A percentile compares a stretch with the other conserved stretches of the same genome.
phyloP scores from a whole-genome alignment of 768 basidiomycete species.

The Podaxis mareebaensis region DNA sequence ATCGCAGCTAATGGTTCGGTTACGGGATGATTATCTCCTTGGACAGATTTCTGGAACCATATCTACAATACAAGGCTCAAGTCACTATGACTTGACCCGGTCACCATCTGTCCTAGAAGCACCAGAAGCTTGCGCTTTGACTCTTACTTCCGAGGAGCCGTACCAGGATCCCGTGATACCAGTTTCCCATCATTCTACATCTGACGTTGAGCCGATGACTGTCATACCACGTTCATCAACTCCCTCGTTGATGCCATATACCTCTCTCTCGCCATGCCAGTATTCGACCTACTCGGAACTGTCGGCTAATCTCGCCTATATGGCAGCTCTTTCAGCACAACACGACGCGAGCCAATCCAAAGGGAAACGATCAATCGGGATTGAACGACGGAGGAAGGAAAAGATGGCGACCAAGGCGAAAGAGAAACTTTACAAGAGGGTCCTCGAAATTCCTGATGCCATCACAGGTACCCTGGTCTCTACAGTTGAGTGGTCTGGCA shows the following conservation, averaged over 20 bases:
- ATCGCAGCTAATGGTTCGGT: neutral
- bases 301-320: conserved; percentile 10
- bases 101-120: neutral
- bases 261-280: conserved; percentile 1
- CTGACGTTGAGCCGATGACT: neutral
- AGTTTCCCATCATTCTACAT: neutral
- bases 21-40: neutral
- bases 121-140: neutral
- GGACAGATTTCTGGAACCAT: neutral
- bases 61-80: neutral
- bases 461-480: neutral
- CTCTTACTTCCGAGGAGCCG: neutral
- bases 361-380: neutral
- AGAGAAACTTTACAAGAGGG: neutral
- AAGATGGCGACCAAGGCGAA: neutral
- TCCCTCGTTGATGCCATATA: neutral
- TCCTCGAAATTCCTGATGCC: neutral
- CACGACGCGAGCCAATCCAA: neutral
- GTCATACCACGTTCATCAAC: neutral
- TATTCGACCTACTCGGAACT: conserved; percentile 14
- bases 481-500: neutral
- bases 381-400: conserved; percentile 3
- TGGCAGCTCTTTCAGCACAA: neutral
- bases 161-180: neutral
- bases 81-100: neutral